Conservation (phyloP, 495 filamentous ascomycete genomes). For the Trichodelitschia bisporula region DNA sequence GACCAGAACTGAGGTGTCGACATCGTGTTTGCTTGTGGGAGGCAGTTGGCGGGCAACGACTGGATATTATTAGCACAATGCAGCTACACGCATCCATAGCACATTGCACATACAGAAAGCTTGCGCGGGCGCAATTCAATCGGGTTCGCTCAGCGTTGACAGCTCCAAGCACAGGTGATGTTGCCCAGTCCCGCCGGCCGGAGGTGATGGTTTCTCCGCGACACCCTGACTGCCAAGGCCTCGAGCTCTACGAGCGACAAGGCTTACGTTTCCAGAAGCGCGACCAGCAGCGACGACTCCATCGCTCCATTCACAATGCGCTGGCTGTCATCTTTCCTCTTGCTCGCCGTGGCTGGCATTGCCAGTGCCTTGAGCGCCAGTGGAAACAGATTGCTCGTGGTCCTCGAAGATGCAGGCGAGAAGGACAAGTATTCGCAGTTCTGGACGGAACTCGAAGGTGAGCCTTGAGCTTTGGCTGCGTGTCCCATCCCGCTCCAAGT, state of each 20-base stretch:
- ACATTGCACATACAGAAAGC: neutral
- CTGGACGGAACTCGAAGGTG: constrained; percentile 60
- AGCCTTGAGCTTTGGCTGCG: constrained; percentile 1
- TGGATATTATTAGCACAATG: neutral
- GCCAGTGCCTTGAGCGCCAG: constrained; percentile 57
- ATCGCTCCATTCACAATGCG: no score
- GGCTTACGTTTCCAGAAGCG: no score
- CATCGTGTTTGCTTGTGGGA: constrained; percentile 4
- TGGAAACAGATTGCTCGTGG: constrained; percentile 61
- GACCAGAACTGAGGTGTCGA: constrained; percentile 52
- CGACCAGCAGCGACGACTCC: no score
- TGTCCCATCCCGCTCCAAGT: constrained; percentile 3
- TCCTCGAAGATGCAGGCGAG: constrained; percentile 61
- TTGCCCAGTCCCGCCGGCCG: neutral
- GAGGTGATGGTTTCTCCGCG: no score
- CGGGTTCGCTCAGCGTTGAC: neutral
- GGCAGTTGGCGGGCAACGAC: neutral
- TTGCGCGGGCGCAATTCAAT: neutral
- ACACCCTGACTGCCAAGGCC: no score
- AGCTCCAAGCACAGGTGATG: neutral
- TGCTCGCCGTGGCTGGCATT: constrained; percentile 34
- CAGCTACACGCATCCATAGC: neutral
- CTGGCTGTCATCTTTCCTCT: constrained; percentile 44
- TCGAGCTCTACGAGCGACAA: no score
- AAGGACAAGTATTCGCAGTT: constrained; percentile 62